phyloP scores from a whole-genome alignment of 148 eudicot genomes.

The Amaranthus cruentus region DNA sequence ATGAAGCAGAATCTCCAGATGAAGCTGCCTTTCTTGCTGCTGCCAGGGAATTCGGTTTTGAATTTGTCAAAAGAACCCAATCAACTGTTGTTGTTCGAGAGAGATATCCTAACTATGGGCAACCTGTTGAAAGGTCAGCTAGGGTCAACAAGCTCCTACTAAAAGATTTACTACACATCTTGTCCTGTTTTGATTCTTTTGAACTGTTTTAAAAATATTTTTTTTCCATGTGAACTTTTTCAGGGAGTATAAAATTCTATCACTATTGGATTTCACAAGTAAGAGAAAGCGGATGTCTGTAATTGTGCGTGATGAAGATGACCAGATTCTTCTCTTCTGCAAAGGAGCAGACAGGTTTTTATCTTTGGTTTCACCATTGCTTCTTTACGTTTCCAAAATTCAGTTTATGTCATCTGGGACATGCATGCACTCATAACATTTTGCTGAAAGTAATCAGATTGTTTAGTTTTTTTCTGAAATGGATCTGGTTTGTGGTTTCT shows the following conservation, averaged over 20 bases:
- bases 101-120: constrained; percentile 44
- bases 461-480: not conserved
- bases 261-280: constrained; percentile 82
- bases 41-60: constrained; percentile 95
- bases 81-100: constrained; percentile 74
- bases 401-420: not conserved
- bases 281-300: constrained; percentile 98
- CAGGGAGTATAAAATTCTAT: constrained; percentile 93
- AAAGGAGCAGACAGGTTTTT: constrained; percentile 98
- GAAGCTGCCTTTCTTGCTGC: constrained; percentile 94
- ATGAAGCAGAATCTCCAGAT: constrained; percentile 98
- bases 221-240: constrained; percentile 2
- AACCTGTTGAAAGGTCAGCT: constrained; percentile 69
- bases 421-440: not conserved
- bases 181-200: not conserved
- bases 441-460: too few species aligned
- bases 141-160: constrained; percentile 1
- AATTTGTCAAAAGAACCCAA: constrained; percentile 76
- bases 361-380: constrained; percentile 9
- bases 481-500: not conserved
- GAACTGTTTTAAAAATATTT: not conserved
- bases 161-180: not conserved
- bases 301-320: constrained; percentile 70
- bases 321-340: constrained; percentile 73
- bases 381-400: constrained; percentile 6